Conservation (phyloP, 768 basidiomycete species). For the Trametes meyenii region DNA sequence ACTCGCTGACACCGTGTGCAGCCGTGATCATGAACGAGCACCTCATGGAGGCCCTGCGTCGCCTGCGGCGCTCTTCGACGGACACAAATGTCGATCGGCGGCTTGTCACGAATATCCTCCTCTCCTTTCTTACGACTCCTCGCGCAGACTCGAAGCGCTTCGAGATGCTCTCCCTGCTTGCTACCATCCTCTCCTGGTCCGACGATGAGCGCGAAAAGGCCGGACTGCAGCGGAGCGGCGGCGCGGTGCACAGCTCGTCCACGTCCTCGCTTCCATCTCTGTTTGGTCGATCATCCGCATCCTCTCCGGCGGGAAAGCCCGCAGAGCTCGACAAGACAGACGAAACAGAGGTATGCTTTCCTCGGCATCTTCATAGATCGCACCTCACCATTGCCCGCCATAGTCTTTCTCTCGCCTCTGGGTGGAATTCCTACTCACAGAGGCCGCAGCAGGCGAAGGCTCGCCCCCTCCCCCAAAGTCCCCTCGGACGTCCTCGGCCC, state of each 20-base stretch:
- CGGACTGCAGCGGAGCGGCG: constrained; percentile 67
- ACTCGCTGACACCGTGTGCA: constrained; percentile 35
- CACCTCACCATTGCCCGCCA: background rate
- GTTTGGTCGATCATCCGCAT: constrained; percentile 31
- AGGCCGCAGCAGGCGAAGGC: constrained; percentile 60
- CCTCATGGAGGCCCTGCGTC: constrained; percentile 94
- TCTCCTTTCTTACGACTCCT: constrained; percentile 88
- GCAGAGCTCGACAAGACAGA: constrained; percentile 77
- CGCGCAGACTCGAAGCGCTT: constrained; percentile 93
- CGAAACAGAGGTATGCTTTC: constrained; percentile 71
- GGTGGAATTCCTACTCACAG: constrained; percentile 97
- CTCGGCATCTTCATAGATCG: background rate
- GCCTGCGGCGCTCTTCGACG: constrained; percentile 82
- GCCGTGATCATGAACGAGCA: constrained; percentile 98
- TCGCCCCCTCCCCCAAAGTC: constrained; percentile 23
- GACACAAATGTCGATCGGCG: constrained; percentile 90
- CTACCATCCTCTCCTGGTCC: constrained; percentile 90
- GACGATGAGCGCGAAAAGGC: constrained; percentile 92
- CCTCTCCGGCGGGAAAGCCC: constrained; percentile 39
- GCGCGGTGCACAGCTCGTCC: constrained; percentile 18
- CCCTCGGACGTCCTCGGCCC: constrained; percentile 29
- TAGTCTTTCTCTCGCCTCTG: constrained; percentile 97
- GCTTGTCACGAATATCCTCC: constrained; percentile 90
- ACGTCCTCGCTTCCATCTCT: constrained; percentile 27
- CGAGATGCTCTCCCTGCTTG: constrained; percentile 90